phyloP scores from a whole-genome alignment of 73 alveolate species.

The Paramecium biaurelia region DNA sequence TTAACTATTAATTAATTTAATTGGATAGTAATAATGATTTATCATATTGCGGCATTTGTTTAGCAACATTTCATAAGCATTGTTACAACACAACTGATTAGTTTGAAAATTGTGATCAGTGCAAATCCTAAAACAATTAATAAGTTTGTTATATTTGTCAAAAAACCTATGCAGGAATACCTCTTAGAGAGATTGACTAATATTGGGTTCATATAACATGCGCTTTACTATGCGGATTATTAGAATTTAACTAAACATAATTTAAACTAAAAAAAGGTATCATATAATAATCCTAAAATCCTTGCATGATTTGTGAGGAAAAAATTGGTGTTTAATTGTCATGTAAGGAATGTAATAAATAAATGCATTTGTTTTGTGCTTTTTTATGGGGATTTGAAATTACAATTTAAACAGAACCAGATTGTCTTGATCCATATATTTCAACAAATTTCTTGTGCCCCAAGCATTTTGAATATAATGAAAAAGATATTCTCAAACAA shows the following conservation, averaged over 20 bases:
- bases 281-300: neutral
- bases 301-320: neutral
- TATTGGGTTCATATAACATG: neutral
- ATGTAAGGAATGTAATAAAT: neutral
- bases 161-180: neutral
- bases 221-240: neutral
- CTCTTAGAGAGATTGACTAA: neutral
- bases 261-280: neutral
- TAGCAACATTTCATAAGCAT: neutral
- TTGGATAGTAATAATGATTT: neutral
- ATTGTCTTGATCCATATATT: neutral
- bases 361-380: neutral
- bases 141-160: neutral
- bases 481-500: neutral
- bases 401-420: neutral
- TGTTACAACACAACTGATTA: neutral
- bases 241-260: neutral
- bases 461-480: neutral
- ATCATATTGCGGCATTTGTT: neutral
- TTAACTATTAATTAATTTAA: neutral
- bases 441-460: neutral
- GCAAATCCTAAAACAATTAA: neutral
- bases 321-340: neutral
- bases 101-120: neutral
- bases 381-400: neutral